Base-by-base conservation (phyloP, 345 rosid genomes). In the Populus nigra region DNA sequence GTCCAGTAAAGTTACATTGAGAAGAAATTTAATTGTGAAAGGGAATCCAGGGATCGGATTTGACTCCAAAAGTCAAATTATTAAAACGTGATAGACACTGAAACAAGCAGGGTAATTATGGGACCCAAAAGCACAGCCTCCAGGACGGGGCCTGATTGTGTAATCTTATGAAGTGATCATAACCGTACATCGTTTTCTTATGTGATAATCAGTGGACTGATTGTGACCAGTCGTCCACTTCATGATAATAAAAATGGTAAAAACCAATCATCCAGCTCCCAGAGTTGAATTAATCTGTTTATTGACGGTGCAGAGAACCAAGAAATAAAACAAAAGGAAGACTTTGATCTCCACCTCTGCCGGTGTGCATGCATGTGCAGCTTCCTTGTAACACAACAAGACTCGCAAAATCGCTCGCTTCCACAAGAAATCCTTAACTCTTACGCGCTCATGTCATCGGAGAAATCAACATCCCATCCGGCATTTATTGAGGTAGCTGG, bases 121-220 rank as follows among this genome's bases (percentile, higher is more conserved):
- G 63, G 82, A 49, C 66, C 71, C 71, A 17, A 2, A 6, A 7
- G 20, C 2, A 12, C 3, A 10, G 45, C 11, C 45, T 41, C 45
- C 45, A 36, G 15, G 23, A 76, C 29, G 10, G 5, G 70, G 29
- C 76, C 62, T 17, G 33, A 18, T 27, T 16, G 27, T 67, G 12
- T 69, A 57, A 74, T 74, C 72, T 25, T 39, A 66, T 20, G 20
- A 15, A 27, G 74, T 22, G 31, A 77, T 77, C 73, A 74, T 77
- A 33, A 38, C 80, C 78, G 20, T 79, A 43, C 23, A 66, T 77
- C 73, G 50, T 66, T 77, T 59, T 77, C 70, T 17, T 5, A 3
- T 67, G 35, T 36, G 73, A 67, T 57, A 66, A 78, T 66, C 23
- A 35, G 76, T 18, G 20, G 68, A 38, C 53, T 23, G 62, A 57